Conservation (phyloP, 2,329 filamentous ascomycete species). For the Aspergillus tubingensis region DNA sequence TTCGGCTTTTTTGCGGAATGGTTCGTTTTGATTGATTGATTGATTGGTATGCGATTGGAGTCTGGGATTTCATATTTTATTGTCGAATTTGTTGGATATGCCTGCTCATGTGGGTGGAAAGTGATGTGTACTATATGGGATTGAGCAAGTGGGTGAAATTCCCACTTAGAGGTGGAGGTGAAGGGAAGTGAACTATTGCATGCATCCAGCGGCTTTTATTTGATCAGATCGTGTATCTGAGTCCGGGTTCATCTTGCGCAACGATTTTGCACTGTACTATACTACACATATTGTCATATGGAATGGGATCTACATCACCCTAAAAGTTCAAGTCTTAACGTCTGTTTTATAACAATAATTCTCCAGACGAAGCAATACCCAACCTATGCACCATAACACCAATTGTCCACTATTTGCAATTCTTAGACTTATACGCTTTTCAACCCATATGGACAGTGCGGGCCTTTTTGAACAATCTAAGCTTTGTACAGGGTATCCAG, state of each 20-base stretch:
- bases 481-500: conserved; percentile 91
- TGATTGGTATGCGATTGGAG: not conserved
- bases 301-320: conserved; percentile 1
- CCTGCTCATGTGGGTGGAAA: too few species aligned
- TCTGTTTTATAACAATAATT: not conserved
- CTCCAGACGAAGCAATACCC: not conserved
- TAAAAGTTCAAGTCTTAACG: not conserved
- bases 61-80: not conserved
- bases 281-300: conserved; percentile 10
- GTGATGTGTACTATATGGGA: not conserved
- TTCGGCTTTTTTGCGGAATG: too few species aligned
- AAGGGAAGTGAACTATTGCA: not conserved
- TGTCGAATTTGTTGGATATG: not conserved
- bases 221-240: not conserved
- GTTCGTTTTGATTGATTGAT: too few species aligned
- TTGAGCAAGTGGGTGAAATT: not conserved
- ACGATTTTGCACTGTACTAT: conserved; percentile 3
- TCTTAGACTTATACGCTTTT: conserved; percentile 1
- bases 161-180: not conserved
- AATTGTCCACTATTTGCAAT: conserved; percentile 12
- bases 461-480: conserved; percentile 40
- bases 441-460: conserved; percentile 17
- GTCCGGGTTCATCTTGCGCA: not conserved
- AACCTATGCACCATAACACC: conserved; percentile 16
- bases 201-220: conserved; percentile 24